phyloP scores from a whole-genome alignment of 495 filamentous ascomycete genomes.

The Pyrenula massariospora region DNA sequence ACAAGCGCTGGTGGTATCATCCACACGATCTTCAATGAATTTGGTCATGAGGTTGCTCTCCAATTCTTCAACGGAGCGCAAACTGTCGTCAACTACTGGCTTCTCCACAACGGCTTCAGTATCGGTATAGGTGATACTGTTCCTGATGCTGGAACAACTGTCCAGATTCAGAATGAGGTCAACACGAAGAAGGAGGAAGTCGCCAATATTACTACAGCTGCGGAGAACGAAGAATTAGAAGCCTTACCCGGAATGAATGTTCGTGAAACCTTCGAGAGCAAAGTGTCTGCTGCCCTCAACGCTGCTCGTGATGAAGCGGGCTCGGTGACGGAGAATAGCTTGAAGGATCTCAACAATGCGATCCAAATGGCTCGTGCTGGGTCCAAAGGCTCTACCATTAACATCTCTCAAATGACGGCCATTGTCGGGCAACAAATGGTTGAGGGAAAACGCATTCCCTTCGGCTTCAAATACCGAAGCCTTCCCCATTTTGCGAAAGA shows the following conservation, averaged over 20 bases:
- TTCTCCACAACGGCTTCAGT: slow-evolving; percentile 94
- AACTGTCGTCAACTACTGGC: slow-evolving; percentile 89
- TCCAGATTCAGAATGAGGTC: slow-evolving; percentile 71
- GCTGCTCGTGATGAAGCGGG: slow-evolving; percentile 92
- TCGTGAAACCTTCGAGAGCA: slow-evolving; percentile 93
- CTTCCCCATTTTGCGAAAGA: slow-evolving; percentile 98
- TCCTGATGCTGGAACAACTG: slow-evolving; percentile 70
- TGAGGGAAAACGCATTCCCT: slow-evolving; percentile 97
- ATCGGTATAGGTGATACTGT: slow-evolving; percentile 99
- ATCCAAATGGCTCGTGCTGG: slow-evolving; percentile 91
- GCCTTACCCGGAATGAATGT: slow-evolving; percentile 93
- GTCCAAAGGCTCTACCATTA: slow-evolving; percentile 96
- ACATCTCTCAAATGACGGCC: slow-evolving; percentile 98
- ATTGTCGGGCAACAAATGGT: slow-evolving; percentile 95
- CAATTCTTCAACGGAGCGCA: slow-evolving; percentile 93
- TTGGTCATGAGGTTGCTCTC: slow-evolving; percentile 71
- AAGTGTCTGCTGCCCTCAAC: slow-evolving; percentile 87
- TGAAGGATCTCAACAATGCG: slow-evolving; percentile 93
- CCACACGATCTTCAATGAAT: slow-evolving; percentile 94
- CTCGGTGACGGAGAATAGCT: slow-evolving; percentile 75
- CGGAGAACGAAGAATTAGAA: slow-evolving; percentile 78
- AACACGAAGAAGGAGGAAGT: slow-evolving; percentile 71
- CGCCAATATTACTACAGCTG: slow-evolving; percentile 53
- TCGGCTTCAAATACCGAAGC: slow-evolving; percentile 97
- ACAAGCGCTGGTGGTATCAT: slow-evolving; percentile 78